phyloP scores from a whole-genome alignment of 352 stramenopile genomes.

The Pythium sukuiense region DNA sequence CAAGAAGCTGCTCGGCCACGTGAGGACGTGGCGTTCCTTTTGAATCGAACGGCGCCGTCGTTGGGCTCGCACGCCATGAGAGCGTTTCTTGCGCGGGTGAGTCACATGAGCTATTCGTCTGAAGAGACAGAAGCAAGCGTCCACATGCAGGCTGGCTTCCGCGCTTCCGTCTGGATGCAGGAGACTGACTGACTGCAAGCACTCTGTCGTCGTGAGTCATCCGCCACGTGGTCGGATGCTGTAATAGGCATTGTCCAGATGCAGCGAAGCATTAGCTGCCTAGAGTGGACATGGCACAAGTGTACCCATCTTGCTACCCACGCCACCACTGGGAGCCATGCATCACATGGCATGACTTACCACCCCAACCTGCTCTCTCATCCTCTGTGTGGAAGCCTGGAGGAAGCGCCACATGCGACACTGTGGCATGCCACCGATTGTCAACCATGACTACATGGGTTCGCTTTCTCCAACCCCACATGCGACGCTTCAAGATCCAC shows the following conservation, averaged over 20 bases:
- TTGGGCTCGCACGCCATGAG: neutral
- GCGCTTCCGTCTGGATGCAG: neutral
- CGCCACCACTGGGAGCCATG: neutral
- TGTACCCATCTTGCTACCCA: neutral
- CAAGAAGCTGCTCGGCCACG: neutral
- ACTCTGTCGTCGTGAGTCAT: neutral
- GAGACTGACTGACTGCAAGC: neutral
- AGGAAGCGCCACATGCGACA: neutral
- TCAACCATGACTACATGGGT: neutral
- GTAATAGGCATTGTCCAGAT: neutral
- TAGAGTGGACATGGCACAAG: neutral
- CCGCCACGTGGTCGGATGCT: neutral
- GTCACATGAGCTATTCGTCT: neutral
- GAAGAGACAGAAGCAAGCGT: neutral
- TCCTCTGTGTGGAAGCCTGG: no score
- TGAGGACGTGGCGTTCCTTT: neutral
- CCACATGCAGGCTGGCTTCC: neutral
- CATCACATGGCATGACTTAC: neutral
- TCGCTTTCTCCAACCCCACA: neutral
- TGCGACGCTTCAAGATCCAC: constrained; percentile 7
- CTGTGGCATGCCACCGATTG: neutral
- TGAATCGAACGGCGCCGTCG: neutral
- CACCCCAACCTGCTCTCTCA: no score
- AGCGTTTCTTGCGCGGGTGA: neutral
- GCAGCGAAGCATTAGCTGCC: neutral